A percentile compares a stretch with the other conserved stretches of the same genome.
Conservation (phyloP, 1,284 basidiomycete genomes). For the Retiboletus fuscus region DNA sequence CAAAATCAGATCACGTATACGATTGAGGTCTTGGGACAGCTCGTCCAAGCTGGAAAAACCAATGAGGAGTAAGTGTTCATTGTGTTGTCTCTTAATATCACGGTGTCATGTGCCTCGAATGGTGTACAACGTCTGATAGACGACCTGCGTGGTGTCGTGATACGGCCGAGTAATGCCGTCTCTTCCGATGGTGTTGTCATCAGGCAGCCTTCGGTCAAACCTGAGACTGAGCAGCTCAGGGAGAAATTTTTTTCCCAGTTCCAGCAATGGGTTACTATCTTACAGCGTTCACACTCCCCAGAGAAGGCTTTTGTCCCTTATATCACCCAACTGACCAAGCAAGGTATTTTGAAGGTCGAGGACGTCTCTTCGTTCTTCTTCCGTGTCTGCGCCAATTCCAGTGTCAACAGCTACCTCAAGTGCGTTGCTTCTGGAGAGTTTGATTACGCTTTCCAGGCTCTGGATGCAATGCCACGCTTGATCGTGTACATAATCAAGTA, state of each 20-base stretch:
- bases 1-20: conserved; percentile 85
- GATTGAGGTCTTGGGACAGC: conserved; percentile 84
- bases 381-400: conserved; percentile 96
- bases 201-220: conserved; percentile 66
- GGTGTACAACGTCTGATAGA: conserved; percentile 74
- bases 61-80: conserved; percentile 78
- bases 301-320: conserved; percentile 98
- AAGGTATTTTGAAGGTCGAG: conserved; percentile 96
- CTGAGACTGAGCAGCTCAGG: conserved; percentile 77
- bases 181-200: conserved; percentile 52
- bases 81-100: conserved; percentile 9
- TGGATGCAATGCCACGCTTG: conserved; percentile 95
- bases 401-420: conserved; percentile 92
- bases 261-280: conserved; percentile 96
- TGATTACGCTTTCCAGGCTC: conserved; percentile 86
- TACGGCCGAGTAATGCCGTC: conserved; percentile 51
- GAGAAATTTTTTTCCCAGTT: conserved; percentile 82
- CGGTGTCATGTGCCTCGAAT: conserved; percentile 26
- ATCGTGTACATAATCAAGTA: conserved; percentile 99
- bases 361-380: conserved; percentile 98
- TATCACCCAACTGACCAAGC: conserved; percentile 95
- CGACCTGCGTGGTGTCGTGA: conserved; percentile 75
- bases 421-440: conserved; percentile 83
- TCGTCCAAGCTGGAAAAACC: conserved; percentile 79
- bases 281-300: conserved; percentile 88